Base-by-base conservation (phyloP, 352 stramenopile species). In the Pythium chondricola region DNA sequence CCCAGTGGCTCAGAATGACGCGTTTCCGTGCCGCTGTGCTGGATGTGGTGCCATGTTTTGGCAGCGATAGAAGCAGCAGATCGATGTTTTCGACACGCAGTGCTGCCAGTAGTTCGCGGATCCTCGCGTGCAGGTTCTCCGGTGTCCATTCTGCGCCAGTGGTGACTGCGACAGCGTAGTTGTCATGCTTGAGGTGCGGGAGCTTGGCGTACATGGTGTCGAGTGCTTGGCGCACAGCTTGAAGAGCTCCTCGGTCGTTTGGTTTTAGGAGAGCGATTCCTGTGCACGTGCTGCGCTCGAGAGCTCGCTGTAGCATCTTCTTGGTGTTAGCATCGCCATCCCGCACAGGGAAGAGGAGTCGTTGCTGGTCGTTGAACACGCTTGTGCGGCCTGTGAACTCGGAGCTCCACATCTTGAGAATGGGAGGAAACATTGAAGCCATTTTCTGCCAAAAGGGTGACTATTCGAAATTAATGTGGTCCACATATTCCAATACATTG, bases 321-420 rank as follows among this genome's bases (percentile, higher is more conserved):
- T 62, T 61, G 4, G 58, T 65, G 0, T 17, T 35, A 16, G 67
- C 56, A 4, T 39, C 17, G 6, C 42, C 11, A 40, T 68, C 62
- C 4, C 26, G 33, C 29, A 83, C 57, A n/a, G 56, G 58, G 48
- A 88, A 84, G 37, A 83, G 41, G 39, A 85, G 17, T 5, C 76
- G 69, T 45, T 84, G 67, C 37, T 71, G 52, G 9, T 61, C 59
- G 32, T 36, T 51, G 43, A 85, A 66, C 24, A 43, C 43, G 38
- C 73, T 68, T 32, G 55, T 30, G 21, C 52, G 46, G 6, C 67
- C 69, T 39, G 64, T 67, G 44, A 66, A 54, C 30, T 65, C 67
- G 0, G 61, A 39, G 40, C 73, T 82, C 73, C 74, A 84, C 76
- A 88, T 87, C 5, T 22, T 20, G 16, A n/a, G n/a, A n/a, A n/a